phyloP scores from a whole-genome alignment of 441 rosid genomes.

The Theobroma grandiflorum region DNA sequence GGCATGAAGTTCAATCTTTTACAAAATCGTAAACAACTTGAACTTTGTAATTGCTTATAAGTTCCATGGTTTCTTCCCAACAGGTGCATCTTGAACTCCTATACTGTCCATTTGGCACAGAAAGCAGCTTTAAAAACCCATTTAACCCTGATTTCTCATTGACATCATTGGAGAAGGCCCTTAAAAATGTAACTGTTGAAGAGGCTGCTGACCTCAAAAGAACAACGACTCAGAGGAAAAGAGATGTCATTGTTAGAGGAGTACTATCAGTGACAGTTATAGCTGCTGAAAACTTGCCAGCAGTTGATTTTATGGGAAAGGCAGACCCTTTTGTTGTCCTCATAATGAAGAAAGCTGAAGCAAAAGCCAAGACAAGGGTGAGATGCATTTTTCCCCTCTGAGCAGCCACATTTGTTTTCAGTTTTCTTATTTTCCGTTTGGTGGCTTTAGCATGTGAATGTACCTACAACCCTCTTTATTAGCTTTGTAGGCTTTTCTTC shows the following conservation, averaged over 20 bases:
- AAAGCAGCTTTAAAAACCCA: constrained; percentile 63
- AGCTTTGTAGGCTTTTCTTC: not conserved
- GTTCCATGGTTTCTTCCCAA: constrained; percentile 16
- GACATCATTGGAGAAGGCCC: constrained; percentile 78
- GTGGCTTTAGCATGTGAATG: not conserved
- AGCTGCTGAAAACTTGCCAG: constrained; percentile 85
- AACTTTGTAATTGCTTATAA: not conserved
- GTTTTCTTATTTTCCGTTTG: not conserved
- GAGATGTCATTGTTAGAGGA: constrained; percentile 87
- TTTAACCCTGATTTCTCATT: constrained; percentile 58
- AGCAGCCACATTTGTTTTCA: not conserved
- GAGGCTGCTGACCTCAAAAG: constrained; percentile 40
- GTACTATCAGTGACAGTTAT: constrained; percentile 83
- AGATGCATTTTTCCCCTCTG: constrained; percentile 23
- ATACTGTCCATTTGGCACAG: constrained; percentile 73
- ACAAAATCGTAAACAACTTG: not conserved
- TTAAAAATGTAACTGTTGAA: constrained; percentile 49
- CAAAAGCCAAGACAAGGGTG: constrained; percentile 81
- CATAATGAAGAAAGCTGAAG: constrained; percentile 77
- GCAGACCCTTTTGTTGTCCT: constrained; percentile 87
- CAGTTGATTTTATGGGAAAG: constrained; percentile 81
- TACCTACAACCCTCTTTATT: not conserved
- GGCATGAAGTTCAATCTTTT: not conserved
- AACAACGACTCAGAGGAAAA: constrained; percentile 48
- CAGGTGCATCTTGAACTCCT: constrained; percentile 94